Conservation (phyloP, 441 rosid species). For the Hura crepitans region DNA sequence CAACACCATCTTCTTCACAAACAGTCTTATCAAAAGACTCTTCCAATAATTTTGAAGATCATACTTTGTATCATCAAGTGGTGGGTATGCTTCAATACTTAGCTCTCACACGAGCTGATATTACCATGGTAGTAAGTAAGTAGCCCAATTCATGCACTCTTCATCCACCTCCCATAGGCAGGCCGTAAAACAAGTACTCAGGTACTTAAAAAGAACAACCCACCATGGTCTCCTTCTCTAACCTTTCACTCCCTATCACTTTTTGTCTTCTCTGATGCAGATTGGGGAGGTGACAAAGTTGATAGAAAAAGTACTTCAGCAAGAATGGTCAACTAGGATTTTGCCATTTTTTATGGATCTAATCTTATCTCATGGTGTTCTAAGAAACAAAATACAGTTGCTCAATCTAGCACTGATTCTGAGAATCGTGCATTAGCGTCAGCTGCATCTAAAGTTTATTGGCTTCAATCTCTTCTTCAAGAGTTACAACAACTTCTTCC, state of each 20-base stretch:
- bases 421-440: not conserved
- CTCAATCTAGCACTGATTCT: not conserved
- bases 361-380: not conserved
- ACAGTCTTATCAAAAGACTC: too few relatives aligned
- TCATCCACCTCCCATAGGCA: too few relatives aligned
- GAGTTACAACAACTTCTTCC: not conserved
- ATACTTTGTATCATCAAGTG: not conserved
- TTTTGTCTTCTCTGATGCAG: not conserved
- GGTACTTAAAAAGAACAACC: not conserved
- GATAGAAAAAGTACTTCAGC: not conserved
- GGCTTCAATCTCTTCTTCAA: not conserved
- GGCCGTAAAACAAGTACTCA: not conserved
- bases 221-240: not conserved
- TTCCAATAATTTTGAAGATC: too few relatives aligned
- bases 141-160: not conserved
- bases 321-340: too few relatives aligned
- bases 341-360: not conserved
- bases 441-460: not conserved
- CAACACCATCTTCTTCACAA: too few relatives aligned
- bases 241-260: accelerated
- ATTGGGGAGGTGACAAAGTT: not conserved
- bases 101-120: not conserved
- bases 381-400: not conserved
- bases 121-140: not conserved
- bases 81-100: not conserved